Evolutionary conservation across 108 stramenopile genomes (phyloP), one percentile per base, ranked within the genome.

Genomic region (Stephanodiscus triporus): DNA sequence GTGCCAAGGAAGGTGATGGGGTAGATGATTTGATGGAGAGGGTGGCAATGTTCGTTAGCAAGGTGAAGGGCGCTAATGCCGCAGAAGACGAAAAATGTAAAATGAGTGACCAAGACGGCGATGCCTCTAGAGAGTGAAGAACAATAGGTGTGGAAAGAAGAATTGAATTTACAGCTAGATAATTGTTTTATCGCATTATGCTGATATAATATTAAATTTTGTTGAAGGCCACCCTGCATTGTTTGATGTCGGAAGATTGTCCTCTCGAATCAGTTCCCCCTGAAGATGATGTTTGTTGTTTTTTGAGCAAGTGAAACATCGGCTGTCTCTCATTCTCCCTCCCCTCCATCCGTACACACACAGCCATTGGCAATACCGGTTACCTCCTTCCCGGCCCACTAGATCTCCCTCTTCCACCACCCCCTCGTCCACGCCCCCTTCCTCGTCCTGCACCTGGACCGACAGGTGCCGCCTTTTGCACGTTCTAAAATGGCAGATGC

Each of bases 11-110:
- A 75, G 78, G 73, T 56, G 87, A 92, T 17, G 94, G 94, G 8
- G 91, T 95, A 11, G 90, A 95, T 78, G 94, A 95, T 57, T 66
- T 95, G 55, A 95, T 95, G 94, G 68, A 59, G 29, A 77, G 94
- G 55, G 68, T 95, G 63, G 88, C 89, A 37, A 68, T 78, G 30
- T 95, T 95, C 90, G 91, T 92, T n/a, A 82, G 77, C 50, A 95
- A 93, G 77, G 91, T 95, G 16, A 90, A 90, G 63, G 75, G 66
- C 30, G 56, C 65, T 6, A 65, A 37, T 77, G 77, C 62, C 37
- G 40, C 40, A 11, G 53, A 63, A 38, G 61, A 73, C 16, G 42
- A 9, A 13, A 73, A 58, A 24, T 10, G 27, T 20, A 56, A 37
- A 37, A 34, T 24, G 20, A 22, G 45, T 2, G 19, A 54, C 43